Evolutionary conservation across 305 asterid genomes (phyloP).

Genomic region (Withania somnifera): DNA sequence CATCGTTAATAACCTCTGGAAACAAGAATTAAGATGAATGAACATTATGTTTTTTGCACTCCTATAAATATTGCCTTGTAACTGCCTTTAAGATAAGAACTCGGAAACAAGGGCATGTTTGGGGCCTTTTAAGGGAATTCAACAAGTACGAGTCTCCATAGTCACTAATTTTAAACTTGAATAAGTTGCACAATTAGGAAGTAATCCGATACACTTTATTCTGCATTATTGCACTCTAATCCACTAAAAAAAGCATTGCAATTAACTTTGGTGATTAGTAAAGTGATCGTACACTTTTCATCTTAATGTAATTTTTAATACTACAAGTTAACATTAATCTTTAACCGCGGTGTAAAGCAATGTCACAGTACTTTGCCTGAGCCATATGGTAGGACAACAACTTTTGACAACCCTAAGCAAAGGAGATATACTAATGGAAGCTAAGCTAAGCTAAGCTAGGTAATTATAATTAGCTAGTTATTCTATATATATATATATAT

Average conservation of each 20-base stretch:
- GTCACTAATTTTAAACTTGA: background rate
- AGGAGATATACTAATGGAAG: background rate
- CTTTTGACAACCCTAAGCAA: background rate
- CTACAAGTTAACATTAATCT: background rate
- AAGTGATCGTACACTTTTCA: background rate
- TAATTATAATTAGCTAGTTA: slow-evolving; percentile 3
- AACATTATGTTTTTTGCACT: no score
- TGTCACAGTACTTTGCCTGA: background rate
- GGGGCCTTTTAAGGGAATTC: no score
- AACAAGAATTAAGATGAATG: no score
- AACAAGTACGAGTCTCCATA: background rate
- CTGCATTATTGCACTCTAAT: background rate
- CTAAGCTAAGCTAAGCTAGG: slow-evolving; percentile 3
- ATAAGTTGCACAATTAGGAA: background rate
- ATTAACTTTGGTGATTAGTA: background rate
- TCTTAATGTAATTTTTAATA: background rate
- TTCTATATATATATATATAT: no score
- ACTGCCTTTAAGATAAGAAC: no score
- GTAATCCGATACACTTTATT: background rate
- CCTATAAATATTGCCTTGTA: no score
- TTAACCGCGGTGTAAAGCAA: background rate
- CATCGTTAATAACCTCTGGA: no score
- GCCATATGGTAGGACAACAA: slow-evolving; percentile 6
- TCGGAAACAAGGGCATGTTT: no score
- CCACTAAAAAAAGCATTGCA: background rate